Evolutionary conservation across 495 filamentous ascomycete genomes (phyloP), one percentile per base, ranked within the genome.

Genomic region (Daldinia vernicosa): DNA sequence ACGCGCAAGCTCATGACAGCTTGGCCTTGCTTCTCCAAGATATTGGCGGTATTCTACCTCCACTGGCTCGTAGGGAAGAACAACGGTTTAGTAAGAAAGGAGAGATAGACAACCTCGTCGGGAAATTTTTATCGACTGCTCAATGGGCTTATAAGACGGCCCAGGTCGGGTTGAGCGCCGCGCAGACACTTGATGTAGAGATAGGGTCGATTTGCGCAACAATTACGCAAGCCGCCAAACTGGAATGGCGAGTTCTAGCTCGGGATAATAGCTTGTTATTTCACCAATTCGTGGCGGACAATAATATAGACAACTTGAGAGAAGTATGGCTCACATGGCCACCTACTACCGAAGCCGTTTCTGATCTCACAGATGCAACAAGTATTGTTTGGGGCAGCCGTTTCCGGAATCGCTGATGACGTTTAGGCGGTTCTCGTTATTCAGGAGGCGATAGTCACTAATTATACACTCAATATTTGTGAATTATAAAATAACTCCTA

Each of bases 271-370:
- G n/a, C 39, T 2, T 11, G 15, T 2, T 40, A 40, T 40, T 40
- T 40, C 15, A 1, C 15, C 5, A 40, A 40, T 40, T 40, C 6
- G 39, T 17, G 0, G 5, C 39, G 39, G 15, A 17, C 6, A 1
- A 7, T 2, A 5, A 11, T 40, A 40, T 0, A 2, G n/a, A 17
- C 8, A 3, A 17, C 0, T 15, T 17, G 9, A 15, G 11, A 27
- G 35, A 40, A 17, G 22, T 43, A 26, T 58, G 55, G 55, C 55
- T 58, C 8, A n/a, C 55, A 2, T 58, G 32, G 32, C 33, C 55
- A 33, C 35, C 55, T 15, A 40, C n/a, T 33, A 9, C n/a, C 0
- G 55, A 39, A 19, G 55, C 35, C 5, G 12, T 58, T 7, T 19
- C n/a, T 6, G 55, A 58, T 17, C 9, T 58, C 12, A 39, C 19